These are phyloP conservation scores for Apiospora marii DNA, from an alignment of 2,329 filamentous ascomycete species.

Conservation along the genomic window DNA sequence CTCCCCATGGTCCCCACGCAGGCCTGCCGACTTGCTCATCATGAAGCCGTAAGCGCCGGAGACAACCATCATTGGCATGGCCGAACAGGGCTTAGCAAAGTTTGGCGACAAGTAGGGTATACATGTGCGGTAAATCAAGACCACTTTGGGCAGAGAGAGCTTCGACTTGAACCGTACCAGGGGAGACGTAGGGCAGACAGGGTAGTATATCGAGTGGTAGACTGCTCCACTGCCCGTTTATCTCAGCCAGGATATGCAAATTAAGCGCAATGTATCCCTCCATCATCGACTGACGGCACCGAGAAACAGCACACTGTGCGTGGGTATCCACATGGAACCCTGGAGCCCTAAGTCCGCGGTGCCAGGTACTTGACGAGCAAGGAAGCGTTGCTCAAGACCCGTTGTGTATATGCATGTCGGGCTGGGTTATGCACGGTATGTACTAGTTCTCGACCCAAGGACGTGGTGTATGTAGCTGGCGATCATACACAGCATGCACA, in stretches of 20 bases:
- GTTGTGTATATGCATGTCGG: neutral
- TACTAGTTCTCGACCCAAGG: constrained; percentile 4
- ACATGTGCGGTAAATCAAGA: constrained; percentile 9
- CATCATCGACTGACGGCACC: constrained; percentile 10
- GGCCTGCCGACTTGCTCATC: constrained; percentile 6
- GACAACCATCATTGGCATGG: neutral
- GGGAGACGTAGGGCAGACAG: constrained; percentile 16
- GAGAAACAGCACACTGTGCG: constrained; percentile 9
- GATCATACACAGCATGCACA: constrained; percentile 21
- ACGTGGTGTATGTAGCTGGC: constrained; percentile 4
- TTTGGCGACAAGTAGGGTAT: constrained; percentile 2
- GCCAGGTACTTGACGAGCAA: constrained; percentile 13
- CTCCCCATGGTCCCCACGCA: neutral
- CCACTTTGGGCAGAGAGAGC: constrained; percentile 6
- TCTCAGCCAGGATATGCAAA: constrained; percentile 10
- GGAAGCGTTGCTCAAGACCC: neutral
- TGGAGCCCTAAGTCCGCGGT: neutral
- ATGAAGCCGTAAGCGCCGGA: constrained; percentile 15
- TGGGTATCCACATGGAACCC: constrained; percentile 3
- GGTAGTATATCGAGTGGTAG: constrained; percentile 19
- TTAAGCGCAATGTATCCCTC: constrained; percentile 20
- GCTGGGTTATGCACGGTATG: neutral
- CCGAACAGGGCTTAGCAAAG: constrained; percentile 17
- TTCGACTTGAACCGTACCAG: constrained; percentile 5
- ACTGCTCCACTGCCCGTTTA: constrained; percentile 17